A percentile compares a stretch with the other conserved stretches of the same genome.
These are phyloP conservation scores for Flaveria ramosissima DNA, from an alignment of 129 eudicot genomes.

Conservation along the genomic window DNA sequence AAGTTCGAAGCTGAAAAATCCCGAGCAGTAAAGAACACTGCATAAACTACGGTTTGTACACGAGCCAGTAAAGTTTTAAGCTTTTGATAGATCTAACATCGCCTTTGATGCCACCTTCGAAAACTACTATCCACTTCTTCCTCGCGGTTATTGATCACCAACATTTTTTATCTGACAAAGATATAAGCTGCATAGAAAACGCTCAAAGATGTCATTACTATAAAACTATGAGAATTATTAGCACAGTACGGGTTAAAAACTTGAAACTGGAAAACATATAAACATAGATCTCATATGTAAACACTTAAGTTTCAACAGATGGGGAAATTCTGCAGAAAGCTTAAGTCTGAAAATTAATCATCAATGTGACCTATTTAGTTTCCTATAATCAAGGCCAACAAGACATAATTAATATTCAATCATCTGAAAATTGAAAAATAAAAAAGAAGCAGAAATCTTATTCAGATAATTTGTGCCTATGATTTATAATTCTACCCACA, in stretches of 20 bases:
- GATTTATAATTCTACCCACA: background rate
- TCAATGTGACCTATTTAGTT: too few relatives aligned
- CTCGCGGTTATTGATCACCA: slow-evolving; percentile 25
- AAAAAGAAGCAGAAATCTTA: background rate
- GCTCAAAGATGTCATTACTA: slow-evolving; percentile 15
- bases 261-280: too few relatives aligned
- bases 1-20: slow-evolving; percentile 10
- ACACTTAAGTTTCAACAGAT: too few relatives aligned
- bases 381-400: background rate
- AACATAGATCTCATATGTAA: too few relatives aligned
- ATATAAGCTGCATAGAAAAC: slow-evolving; percentile 50
- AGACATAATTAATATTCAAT: background rate
- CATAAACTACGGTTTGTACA: slow-evolving; percentile 35
- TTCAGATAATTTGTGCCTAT: background rate
- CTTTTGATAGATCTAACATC: slow-evolving; percentile 14
- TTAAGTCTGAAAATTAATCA: too few relatives aligned
- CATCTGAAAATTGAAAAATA: background rate
- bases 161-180: slow-evolving; percentile 51
- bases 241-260: background rate
- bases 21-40: slow-evolving; percentile 36
- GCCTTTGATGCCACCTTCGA: background rate
- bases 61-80: slow-evolving; percentile 23
- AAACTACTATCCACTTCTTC: slow-evolving; percentile 29
- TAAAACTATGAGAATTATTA: slow-evolving; percentile 1
- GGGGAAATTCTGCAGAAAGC: too few relatives aligned